Evolutionary conservation across 1,284 basidiomycete species (phyloP).

Genomic region (Austroboletus novae-zelandiae): DNA sequence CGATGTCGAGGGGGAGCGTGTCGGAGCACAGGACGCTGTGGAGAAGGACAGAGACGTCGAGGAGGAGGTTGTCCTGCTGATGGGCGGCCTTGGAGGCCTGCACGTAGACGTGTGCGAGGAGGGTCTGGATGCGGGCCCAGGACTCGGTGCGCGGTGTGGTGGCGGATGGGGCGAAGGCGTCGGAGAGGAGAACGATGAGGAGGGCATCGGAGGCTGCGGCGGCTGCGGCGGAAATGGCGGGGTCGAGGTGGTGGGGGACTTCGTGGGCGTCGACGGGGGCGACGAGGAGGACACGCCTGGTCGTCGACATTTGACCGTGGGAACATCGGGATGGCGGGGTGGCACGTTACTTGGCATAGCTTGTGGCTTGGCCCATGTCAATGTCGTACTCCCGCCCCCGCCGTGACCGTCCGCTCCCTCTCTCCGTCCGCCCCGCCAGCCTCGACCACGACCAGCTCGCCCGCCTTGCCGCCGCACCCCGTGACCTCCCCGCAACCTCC

Average conservation of each 20-base stretch:
- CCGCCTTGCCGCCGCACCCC: slow-evolving; percentile 4
- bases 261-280: slow-evolving; percentile 50
- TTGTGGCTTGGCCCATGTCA: too few relatives aligned
- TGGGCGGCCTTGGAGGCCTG: slow-evolving; percentile 71
- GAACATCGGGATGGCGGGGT: neutral
- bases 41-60: slow-evolving; percentile 70
- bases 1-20: slow-evolving; percentile 38
- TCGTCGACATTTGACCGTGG: slow-evolving; percentile 4
- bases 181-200: slow-evolving; percentile 60
- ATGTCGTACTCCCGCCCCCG: too few relatives aligned
- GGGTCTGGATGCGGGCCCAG: slow-evolving; percentile 62
- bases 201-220: slow-evolving; percentile 48
- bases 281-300: slow-evolving; percentile 43
- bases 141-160: slow-evolving; percentile 47
- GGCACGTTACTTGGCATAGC: too few relatives aligned
- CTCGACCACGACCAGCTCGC: slow-evolving; percentile 16
- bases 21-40: slow-evolving; percentile 44
- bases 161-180: slow-evolving; percentile 43
- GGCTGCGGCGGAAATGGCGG: slow-evolving; percentile 50
- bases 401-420: slow-evolving; percentile 4
- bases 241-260: slow-evolving; percentile 51
- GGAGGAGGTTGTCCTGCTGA: slow-evolving; percentile 59
- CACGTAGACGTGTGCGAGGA: slow-evolving; percentile 73
- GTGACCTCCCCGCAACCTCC: slow-evolving; percentile 28
- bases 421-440: slow-evolving; percentile 16